Percentiles rank a stretch among this genome's conserved stretches.
Conservation (phyloP, 345 rosid species). For the Erysimum cheiranthoides region DNA sequence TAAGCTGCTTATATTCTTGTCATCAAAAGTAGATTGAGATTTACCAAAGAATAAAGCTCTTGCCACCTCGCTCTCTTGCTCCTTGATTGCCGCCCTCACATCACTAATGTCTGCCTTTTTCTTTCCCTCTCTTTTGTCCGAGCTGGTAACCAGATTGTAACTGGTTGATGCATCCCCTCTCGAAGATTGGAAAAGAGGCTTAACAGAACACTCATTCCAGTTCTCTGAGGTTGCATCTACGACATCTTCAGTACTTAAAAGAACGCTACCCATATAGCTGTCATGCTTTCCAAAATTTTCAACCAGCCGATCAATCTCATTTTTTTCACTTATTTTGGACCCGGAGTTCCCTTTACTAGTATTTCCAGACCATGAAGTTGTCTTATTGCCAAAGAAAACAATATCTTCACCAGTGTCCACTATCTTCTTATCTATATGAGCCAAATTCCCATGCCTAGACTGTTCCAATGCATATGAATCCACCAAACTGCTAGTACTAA, state of each 20-base stretch:
- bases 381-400: conserved; percentile 59
- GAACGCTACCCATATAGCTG: conserved; percentile 49
- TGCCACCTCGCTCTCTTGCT: conserved; percentile 94
- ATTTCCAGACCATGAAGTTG: conserved; percentile 62
- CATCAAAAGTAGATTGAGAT: conserved; percentile 57
- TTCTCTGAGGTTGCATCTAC: conserved; percentile 53
- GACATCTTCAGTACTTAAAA: conserved; percentile 58
- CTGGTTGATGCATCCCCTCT: conserved; percentile 64
- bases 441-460: conserved; percentile 45
- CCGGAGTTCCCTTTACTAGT: conserved; percentile 55
- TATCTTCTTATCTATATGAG: conserved; percentile 52
- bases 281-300: conserved; percentile 48
- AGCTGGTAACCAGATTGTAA: conserved; percentile 47
- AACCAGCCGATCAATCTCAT: conserved; percentile 54
- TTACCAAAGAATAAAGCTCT: conserved; percentile 77
- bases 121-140: conserved; percentile 74
- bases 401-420: conserved; percentile 65
- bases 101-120: conserved; percentile 59
- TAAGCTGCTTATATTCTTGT: conserved; percentile 52
- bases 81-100: conserved; percentile 67
- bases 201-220: conserved; percentile 79
- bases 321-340: conserved; percentile 47
- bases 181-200: conserved; percentile 70
- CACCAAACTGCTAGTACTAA: conserved; percentile 43
- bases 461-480: conserved; percentile 48